These are phyloP conservation scores for Aspergillus funiculosus DNA, from an alignment of 495 filamentous ascomycete species.

Conservation along the genomic window DNA sequence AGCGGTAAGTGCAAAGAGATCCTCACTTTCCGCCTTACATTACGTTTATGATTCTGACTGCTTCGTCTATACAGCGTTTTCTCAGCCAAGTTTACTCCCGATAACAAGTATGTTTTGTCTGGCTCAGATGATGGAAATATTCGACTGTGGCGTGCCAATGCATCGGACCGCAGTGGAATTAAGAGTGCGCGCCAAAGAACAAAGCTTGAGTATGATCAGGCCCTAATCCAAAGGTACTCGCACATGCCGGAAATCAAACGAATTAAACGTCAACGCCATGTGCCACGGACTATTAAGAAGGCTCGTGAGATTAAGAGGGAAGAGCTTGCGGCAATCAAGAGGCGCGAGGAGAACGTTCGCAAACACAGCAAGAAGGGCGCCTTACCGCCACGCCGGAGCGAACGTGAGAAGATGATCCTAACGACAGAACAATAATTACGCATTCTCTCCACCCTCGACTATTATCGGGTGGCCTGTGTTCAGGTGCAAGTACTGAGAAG, in stretches of 20 bases:
- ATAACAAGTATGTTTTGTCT: slow-evolving; percentile 78
- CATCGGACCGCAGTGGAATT: slow-evolving; percentile 78
- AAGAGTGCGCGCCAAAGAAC: slow-evolving; percentile 77
- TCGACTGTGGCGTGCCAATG: slow-evolving; percentile 83
- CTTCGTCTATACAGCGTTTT: slow-evolving; percentile 82
- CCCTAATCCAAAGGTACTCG: slow-evolving; percentile 73
- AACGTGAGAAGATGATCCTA: slow-evolving; percentile 92
- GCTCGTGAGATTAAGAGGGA: slow-evolving; percentile 92
- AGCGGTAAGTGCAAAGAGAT: slow-evolving; percentile 58
- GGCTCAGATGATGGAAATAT: slow-evolving; percentile 93
- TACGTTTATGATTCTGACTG: slow-evolving; percentile 1
- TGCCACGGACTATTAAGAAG: slow-evolving; percentile 95
- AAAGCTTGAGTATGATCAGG: slow-evolving; percentile 86
- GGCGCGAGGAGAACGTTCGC: slow-evolving; percentile 88
- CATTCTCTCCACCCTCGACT: neutral
- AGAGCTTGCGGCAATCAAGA: slow-evolving; percentile 79
- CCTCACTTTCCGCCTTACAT: neutral
- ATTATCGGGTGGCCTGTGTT: neutral
- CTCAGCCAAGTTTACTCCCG: slow-evolving; percentile 74
- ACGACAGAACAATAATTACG: slow-evolving; percentile 59
- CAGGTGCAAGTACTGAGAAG: neutral
- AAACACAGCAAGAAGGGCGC: slow-evolving; percentile 76
- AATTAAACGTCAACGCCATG: slow-evolving; percentile 83
- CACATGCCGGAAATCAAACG: slow-evolving; percentile 96
- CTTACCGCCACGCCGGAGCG: slow-evolving; percentile 62